These are phyloP conservation scores for Globisporangium middletonii DNA, from an alignment of 352 stramenopile genomes.

Conservation along the genomic window DNA sequence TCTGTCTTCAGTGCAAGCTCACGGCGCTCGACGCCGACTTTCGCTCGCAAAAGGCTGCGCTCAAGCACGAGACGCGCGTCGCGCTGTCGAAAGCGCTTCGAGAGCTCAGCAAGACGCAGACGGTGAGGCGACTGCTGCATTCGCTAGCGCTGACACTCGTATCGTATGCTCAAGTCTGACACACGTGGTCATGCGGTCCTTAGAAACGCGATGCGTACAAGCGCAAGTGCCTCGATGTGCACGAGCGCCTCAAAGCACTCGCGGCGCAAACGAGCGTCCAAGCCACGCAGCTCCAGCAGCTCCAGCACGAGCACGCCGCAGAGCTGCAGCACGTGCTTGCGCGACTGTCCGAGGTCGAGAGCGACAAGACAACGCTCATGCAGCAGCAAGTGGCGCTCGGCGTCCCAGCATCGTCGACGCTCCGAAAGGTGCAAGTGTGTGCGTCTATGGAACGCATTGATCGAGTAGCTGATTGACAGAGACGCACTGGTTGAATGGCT, in stretches of 20 bases:
- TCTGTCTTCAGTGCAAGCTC: slow-evolving; percentile 30
- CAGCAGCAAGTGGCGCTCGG: slow-evolving; percentile 44
- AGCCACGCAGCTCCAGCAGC: slow-evolving; percentile 40
- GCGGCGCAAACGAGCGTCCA: slow-evolving; percentile 31
- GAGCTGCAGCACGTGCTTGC: slow-evolving; percentile 64
- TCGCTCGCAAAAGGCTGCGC: slow-evolving; percentile 20
- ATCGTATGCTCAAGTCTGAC: neutral
- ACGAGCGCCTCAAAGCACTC: slow-evolving; percentile 64
- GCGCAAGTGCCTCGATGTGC: slow-evolving; percentile 71
- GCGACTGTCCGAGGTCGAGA: slow-evolving; percentile 58
- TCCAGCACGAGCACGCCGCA: slow-evolving; percentile 46
- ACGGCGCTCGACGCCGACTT: slow-evolving; percentile 33
- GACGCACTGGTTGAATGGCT: no score
- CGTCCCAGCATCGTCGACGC: slow-evolving; percentile 7
- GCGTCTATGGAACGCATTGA: no score
- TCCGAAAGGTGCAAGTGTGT: neutral
- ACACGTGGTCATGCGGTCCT: neutral
- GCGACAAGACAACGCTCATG: slow-evolving; percentile 60
- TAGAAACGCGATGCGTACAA: slow-evolving; percentile 83
- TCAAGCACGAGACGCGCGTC: slow-evolving; percentile 51
- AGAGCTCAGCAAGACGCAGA: slow-evolving; percentile 59
- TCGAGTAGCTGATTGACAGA: no score
- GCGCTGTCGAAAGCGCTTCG: slow-evolving; percentile 53
- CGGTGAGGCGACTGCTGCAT: slow-evolving; percentile 19
- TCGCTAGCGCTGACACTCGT: neutral